phyloP scores from a whole-genome alignment of 176 grass and related monocot species.

The Canna indica region DNA sequence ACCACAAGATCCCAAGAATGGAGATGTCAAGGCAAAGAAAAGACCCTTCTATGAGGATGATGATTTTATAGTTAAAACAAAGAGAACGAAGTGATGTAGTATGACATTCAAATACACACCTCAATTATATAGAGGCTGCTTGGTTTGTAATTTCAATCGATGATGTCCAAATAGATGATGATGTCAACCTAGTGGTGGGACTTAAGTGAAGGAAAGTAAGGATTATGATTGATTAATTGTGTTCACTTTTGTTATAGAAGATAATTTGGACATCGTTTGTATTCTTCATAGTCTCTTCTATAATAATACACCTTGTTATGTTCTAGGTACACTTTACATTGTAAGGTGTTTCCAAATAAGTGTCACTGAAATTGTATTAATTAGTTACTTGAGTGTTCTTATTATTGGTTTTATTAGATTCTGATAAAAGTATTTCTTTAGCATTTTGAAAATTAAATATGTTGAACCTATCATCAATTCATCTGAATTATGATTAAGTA shows the following conservation, averaged over 20 bases:
- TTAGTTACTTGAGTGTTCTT: background rate
- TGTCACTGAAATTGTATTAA: background rate
- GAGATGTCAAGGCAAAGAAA: constrained; percentile 56
- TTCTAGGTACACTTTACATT: background rate
- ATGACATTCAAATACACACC: background rate
- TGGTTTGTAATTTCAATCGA: background rate
- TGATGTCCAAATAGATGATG: background rate
- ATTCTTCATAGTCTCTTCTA: background rate
- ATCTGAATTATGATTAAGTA: no score
- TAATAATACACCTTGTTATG: background rate
- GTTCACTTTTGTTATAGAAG: background rate
- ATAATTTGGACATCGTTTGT: background rate
- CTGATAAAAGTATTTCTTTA: background rate
- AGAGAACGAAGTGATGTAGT: constrained; percentile 39
- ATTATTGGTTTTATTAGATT: background rate
- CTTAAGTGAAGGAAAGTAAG: background rate
- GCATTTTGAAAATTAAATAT: no score
- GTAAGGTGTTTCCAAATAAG: background rate
- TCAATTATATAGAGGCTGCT: background rate
- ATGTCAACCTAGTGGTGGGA: background rate
- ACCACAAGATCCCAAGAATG: constrained; percentile 25
- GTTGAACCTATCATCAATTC: no score
- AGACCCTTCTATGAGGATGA: constrained; percentile 51
- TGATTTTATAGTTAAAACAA: constrained; percentile 56
- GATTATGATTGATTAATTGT: background rate